These are phyloP conservation scores for Malus hybrid DNA, from an alignment of 331 rosid species.

Conservation along the genomic window DNA sequence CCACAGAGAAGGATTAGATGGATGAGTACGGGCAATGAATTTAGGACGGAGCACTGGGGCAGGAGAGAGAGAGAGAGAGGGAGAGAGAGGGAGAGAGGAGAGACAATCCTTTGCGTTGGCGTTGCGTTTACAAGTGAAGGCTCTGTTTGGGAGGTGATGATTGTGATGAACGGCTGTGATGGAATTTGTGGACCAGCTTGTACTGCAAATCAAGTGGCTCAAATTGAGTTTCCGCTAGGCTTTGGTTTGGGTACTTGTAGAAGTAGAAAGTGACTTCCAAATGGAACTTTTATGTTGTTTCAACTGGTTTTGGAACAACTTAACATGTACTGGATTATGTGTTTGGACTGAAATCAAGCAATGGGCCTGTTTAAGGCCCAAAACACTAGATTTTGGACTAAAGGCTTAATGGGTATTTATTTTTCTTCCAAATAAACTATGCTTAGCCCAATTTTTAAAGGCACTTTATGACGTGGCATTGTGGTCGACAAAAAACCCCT, in stretches of 20 bases:
- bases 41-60: background rate
- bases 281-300: background rate
- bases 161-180: slow-evolving; percentile 18
- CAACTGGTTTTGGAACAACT: background rate
- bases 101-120: background rate
- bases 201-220: background rate
- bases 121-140: background rate
- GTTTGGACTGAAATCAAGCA: too few species aligned
- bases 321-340: too few species aligned
- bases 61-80: background rate
- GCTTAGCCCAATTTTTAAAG: too few species aligned
- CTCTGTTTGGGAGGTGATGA: background rate
- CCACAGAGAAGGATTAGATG: background rate
- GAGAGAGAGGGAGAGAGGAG: background rate
- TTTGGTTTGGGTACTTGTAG: background rate
- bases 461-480: too few species aligned
- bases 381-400: too few species aligned
- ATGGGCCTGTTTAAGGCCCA: too few species aligned
- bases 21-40: slow-evolving; percentile 9
- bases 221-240: background rate
- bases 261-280: background rate
- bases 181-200: background rate
- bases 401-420: too few species aligned
- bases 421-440: too few species aligned
- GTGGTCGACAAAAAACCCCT: too few species aligned